Evolutionary conservation across 768 basidiomycete species (phyloP).

Genomic region (Trametes punicea): DNA sequence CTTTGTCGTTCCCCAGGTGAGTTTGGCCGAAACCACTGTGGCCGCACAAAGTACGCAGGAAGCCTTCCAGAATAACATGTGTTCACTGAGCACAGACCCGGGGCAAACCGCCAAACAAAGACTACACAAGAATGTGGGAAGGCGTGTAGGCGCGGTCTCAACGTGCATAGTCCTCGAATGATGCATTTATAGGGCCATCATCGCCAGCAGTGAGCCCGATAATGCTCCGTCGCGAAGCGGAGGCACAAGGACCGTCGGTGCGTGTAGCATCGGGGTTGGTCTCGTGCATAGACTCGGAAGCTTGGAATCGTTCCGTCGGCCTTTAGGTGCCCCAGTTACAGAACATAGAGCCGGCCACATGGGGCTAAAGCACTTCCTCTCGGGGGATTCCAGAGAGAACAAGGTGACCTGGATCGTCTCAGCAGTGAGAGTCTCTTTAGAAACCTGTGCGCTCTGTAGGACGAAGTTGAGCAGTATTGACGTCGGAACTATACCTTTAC

Average conservation of each 20-base stretch:
- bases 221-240: conserved; percentile 4
- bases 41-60: conserved; percentile 9
- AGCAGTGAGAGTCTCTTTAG: too few species aligned
- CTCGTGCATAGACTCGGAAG: not conserved
- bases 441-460: too few species aligned
- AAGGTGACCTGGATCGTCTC: too few species aligned
- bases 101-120: not conserved
- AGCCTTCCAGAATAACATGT: conserved; percentile 12
- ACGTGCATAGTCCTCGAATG: not conserved
- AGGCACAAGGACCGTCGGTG: conserved; percentile 5
- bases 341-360: too few species aligned
- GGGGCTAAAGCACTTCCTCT: too few species aligned
- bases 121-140: not conserved
- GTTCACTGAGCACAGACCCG: not conserved
- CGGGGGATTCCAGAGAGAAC: too few species aligned
- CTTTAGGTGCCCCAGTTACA: too few species aligned
- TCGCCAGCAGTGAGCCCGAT: conserved; percentile 3
- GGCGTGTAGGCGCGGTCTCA: not conserved
- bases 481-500: too few species aligned
- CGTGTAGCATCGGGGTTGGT: not conserved
- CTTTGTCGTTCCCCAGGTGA: conserved; percentile 51
- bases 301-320: too few species aligned
- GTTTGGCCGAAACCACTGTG: conserved; percentile 21
- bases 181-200: conserved; percentile 8
- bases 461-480: too few species aligned